Base-by-base conservation (phyloP, 331 rosid genomes). In the Saraca asoca region DNA sequence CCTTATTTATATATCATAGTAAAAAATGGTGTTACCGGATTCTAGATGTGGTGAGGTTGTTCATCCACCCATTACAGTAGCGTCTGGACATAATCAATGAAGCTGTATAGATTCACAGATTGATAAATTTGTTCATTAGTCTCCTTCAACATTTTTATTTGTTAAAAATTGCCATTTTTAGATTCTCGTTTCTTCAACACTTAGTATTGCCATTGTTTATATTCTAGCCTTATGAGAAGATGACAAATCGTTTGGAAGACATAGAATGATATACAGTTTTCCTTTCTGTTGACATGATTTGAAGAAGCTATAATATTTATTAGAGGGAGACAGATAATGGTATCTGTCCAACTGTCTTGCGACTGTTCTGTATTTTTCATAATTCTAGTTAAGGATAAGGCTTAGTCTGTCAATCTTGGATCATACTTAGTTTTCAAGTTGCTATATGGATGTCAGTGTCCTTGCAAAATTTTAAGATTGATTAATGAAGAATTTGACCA, bases 291-390 rank as follows among this genome's bases (percentile, higher is more conserved):
- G 55, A 24, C 54, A 19, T 5, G 43, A 45, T 55, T 60, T 7
- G 49, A 55, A 59, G 57, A 52, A 18, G 62, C 50, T 45, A 37
- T 33, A 44, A 8, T n/a, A 12, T 76, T n/a, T 34, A 9, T 5
- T 51, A 13, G 54, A 37, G 57, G 52, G 48, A 11, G 51, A 34
- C 12, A 31, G 9, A 58, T 20, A 53, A 18, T 24, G 44, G 33
- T 52, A 52, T 34, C 5, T 12, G 31, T 52, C 12, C 16, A 45
- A 43, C 16, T 70, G 44, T 54, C 29, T 12, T 43, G 58, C 1
- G 31, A 24, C 3, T 24, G 31, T n/a, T n/a, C n/a, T n/a, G n/a
- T n/a, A n/a, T n/a, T n/a, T n/a, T n/a, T n/a, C n/a, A n/a, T n/a
- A n/a, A n/a, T n/a, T n/a, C n/a, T n/a, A n/a, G n/a, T 3, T 24